Conservation (phyloP, 139 green algal genomes). For the Raphidocelis subcapitata region DNA sequence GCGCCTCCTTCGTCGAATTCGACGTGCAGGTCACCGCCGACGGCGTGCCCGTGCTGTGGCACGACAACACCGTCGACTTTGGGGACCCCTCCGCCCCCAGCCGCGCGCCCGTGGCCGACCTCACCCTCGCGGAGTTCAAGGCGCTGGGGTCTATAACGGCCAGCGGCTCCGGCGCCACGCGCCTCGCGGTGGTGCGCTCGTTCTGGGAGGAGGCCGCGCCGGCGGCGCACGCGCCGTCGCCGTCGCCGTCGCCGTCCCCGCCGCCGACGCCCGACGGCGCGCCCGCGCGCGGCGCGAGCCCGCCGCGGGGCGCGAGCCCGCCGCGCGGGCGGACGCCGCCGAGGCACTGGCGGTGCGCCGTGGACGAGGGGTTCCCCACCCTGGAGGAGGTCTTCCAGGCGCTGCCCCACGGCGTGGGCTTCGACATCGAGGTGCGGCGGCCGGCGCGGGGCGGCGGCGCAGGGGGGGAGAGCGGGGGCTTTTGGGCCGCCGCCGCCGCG, state of each 20-base stretch:
- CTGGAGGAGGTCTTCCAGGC: slow-evolving; percentile 64
- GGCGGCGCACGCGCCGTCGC: too few species aligned
- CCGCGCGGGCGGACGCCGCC: background rate
- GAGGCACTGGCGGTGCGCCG: slow-evolving; percentile 40
- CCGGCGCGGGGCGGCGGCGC: too few species aligned
- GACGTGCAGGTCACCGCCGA: slow-evolving; percentile 84
- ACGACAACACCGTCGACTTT: slow-evolving; percentile 75
- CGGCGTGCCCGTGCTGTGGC: slow-evolving; percentile 75
- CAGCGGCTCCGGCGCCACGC: slow-evolving; percentile 4
- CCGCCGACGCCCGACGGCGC: too few species aligned
- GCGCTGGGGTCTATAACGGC: slow-evolving; percentile 31
- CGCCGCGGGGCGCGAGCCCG: background rate
- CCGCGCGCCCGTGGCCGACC: slow-evolving; percentile 45
- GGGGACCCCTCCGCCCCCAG: slow-evolving; percentile 36
- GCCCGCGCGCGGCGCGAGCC: background rate
- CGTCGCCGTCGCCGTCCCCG: too few species aligned
- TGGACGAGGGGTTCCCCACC: slow-evolving; percentile 76
- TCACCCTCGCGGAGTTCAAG: slow-evolving; percentile 67
- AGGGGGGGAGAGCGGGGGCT: too few species aligned
- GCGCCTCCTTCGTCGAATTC: slow-evolving; percentile 85
- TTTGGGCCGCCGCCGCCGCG: too few species aligned
- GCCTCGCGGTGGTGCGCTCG: slow-evolving; percentile 19
- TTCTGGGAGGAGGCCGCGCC: slow-evolving; percentile 11
- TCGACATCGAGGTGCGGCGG: slow-evolving; percentile 92
- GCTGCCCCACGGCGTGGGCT: slow-evolving; percentile 60